Evolutionary conservation across 1,284 basidiomycete genomes (phyloP).

Genomic region (Marasmius fiardii): DNA sequence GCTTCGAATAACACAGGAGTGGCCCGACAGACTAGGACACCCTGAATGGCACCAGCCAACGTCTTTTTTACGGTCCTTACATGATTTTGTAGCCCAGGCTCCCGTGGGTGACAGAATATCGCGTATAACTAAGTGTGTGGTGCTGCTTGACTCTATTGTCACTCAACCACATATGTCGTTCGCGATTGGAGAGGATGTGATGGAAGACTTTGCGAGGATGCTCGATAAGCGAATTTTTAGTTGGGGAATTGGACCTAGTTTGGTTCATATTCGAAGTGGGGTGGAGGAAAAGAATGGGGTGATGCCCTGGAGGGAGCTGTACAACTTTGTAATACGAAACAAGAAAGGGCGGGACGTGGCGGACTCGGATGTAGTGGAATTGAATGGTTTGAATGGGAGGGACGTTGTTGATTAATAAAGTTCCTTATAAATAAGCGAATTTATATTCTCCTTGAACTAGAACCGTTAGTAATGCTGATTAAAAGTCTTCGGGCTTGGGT

Average conservation of each 20-base stretch:
- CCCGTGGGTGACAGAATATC: not conserved
- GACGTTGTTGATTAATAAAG: too few species aligned
- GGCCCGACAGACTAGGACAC: not conserved
- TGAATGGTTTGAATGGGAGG: too few species aligned
- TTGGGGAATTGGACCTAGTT: not conserved
- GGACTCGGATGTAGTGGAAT: too few species aligned
- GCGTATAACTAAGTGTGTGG: not conserved
- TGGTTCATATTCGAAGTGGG: not conserved
- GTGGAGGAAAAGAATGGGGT: not conserved
- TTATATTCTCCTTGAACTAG: too few species aligned
- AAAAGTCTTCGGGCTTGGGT: not conserved
- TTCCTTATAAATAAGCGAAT: too few species aligned
- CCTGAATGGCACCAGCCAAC: slow-evolving; percentile 1
- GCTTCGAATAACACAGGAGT: slow-evolving; percentile 1
- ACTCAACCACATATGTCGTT: not conserved
- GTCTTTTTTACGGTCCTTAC: not conserved
- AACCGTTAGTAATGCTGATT: too few species aligned
- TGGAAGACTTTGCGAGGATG: not conserved
- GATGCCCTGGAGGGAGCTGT: not conserved
- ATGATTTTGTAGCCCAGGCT: not conserved
- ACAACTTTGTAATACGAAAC: not conserved
- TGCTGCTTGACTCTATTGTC: not conserved
- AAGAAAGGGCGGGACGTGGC: too few species aligned
- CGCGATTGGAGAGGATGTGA: not conserved
- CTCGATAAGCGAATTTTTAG: not conserved